phyloP scores from a whole-genome alignment of 306 rosid species.

The Chamaecrista fasciculata region DNA sequence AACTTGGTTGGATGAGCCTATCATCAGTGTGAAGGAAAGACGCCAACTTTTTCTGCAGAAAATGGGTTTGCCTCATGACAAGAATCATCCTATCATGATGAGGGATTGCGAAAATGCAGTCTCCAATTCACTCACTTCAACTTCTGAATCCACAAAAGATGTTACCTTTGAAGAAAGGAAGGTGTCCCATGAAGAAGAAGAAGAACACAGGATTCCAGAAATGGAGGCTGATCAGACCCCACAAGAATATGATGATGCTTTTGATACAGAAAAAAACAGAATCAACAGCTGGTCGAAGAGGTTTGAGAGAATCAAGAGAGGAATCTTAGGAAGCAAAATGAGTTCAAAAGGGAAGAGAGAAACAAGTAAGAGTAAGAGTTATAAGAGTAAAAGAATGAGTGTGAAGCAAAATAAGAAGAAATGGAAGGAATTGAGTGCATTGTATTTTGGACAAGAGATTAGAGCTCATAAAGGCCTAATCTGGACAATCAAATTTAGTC shows the following conservation, averaged over 20 bases:
- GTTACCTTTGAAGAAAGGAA: conserved; percentile 9
- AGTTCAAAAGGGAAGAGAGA: conserved; percentile 28
- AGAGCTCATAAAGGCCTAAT: conserved; percentile 63
- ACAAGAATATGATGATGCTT: conserved; percentile 31
- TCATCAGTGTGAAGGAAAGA: conserved; percentile 53
- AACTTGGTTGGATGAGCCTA: conserved; percentile 63
- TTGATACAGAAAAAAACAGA: conserved; percentile 36
- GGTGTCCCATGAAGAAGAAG: conserved; percentile 4
- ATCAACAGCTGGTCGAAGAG: conserved; percentile 49
- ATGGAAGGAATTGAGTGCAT: conserved; percentile 54
- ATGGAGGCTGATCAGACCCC: conserved; percentile 18
- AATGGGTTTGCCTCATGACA: conserved; percentile 45
- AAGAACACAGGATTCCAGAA: conserved; percentile 19
- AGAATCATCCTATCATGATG: conserved; percentile 37
- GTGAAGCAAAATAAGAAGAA: conserved; percentile 50
- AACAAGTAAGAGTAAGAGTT: conserved; percentile 22
- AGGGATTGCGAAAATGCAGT: conserved; percentile 46
- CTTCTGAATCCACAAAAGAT: conserved; percentile 5
- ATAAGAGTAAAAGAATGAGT: conserved; percentile 35
- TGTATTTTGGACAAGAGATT: conserved; percentile 55
- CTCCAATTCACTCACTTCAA: conserved; percentile 28
- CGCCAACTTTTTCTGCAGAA: conserved; percentile 45
- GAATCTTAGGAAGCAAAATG: conserved; percentile 20
- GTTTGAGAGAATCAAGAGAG: conserved; percentile 32
- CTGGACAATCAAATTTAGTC: conserved; percentile 79